Base-by-base conservation (phyloP, 345 rosid species). In the Triadica sebifera region DNA sequence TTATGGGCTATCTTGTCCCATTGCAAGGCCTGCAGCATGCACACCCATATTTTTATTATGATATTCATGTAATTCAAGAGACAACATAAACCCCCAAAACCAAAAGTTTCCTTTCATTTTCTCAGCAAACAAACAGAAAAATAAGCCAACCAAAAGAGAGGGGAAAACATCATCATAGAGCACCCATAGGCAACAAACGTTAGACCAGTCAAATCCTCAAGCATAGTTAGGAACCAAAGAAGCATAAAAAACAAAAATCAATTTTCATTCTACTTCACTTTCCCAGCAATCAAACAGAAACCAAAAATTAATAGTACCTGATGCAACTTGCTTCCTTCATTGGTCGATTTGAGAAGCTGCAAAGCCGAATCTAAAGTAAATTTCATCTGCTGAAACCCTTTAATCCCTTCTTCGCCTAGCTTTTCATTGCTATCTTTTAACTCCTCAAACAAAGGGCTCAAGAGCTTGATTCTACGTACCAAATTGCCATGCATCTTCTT, bases 361-460 rank as follows among this genome's bases (percentile, higher is more conserved):
- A 81, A 50, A 59, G 94, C 85, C 24, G 94, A 90, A 89, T 84
- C 91, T 75, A 95, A 78, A 78, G 88, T 88, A 72, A 59, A 50
- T 25, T 68, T 74, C 85, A 93, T 37, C 69, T 73, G 68, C 77
- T 88, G 84, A 58, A 95, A 87, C 55, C 94, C 91, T 57, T 66
- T 47, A 78, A 85, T 61, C 38, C 74, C 84, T n/a, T 89, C 91
- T 15, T 85, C 73, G 12, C 76, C 29, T 12, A 85, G 71, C 73
- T 75, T 87, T 15, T 78, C 81, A 34, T 74, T 43, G 8, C 80
- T 56, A 63, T 90, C 98, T 46, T 79, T 82, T 80, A 93, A 85
- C 77, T 95, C 99, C 88, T 93, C 96, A 64, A 95, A 91, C 88
- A 93, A 82, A 81, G 99, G 98, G 78, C 94, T 87, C 81, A 95